Conservation (phyloP, 345 rosid genomes). For the Physaria fendleri region DNA sequence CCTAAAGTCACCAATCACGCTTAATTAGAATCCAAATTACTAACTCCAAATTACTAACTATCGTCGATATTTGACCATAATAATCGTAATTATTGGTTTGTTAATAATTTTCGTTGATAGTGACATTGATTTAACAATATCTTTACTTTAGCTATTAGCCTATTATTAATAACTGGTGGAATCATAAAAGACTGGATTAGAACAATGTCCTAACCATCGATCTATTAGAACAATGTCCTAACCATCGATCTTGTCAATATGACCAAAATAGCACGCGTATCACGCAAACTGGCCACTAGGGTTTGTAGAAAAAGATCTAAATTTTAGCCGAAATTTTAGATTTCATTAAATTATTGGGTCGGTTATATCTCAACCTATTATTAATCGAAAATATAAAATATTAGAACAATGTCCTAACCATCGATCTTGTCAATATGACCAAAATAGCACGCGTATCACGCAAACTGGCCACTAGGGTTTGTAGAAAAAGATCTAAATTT, state of each 20-base stretch:
- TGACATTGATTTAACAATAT: constrained; percentile 17
- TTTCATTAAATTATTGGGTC: constrained; percentile 6
- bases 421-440: constrained; percentile 35
- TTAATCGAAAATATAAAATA: too few relatives aligned
- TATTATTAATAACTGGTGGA: too few relatives aligned
- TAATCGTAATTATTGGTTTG: not conserved
- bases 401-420: constrained; percentile 34
- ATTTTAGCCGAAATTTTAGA: not conserved
- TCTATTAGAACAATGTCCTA: constrained; percentile 30
- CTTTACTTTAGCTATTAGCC: not conserved
- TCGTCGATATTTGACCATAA: constrained; percentile 12
- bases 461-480: constrained; percentile 6
- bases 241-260: constrained; percentile 37
- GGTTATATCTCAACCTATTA: too few relatives aligned
- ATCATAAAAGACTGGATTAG: constrained; percentile 23
- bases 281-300: constrained; percentile 16
- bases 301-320: not conserved
- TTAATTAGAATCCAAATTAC: constrained; percentile 26
- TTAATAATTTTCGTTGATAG: constrained; percentile 8
- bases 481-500: not conserved
- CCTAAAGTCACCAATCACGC: constrained; percentile 34
- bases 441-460: constrained; percentile 40
- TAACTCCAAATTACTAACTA: constrained; percentile 17
- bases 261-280: constrained; percentile 43
- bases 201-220: constrained; percentile 36